Evolutionary conservation across 192 early-diverging fungal species (phyloP), one percentile per base, ranked within the genome.

Genomic region (Backusella morwellensis): DNA sequence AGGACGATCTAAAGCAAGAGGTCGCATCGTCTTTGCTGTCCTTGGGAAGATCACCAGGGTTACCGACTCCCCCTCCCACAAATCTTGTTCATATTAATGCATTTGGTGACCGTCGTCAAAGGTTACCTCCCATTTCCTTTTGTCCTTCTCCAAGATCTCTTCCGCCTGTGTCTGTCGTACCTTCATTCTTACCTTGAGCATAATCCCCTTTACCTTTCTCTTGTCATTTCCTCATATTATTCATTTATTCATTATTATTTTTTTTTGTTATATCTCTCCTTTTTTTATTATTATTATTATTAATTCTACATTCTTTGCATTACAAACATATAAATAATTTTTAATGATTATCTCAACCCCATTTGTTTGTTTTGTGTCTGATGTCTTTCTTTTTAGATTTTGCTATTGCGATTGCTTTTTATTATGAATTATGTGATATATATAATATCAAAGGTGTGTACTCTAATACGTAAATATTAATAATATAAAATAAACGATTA

Each of bases 21-120:
- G 73, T 78, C 0, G 77, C 72, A n/a, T 42, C 42, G 63, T 78
- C 72, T 38, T 73, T 78, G 1, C 34, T 78, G 36, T 78, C 77
- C 1, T 35, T 78, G 11, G 35, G 35, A 7, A 40, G n/a, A 26
- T 9, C 68, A 70, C 35, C 35, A 70, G 36, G 6, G 1, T 12
- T 23, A 23, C 9, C 9, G 23, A 70, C 19, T 40, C 68, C n/a
- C 26, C 68, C 38, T 70, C 68, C 68, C 23, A 19, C 35, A 38
- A 63, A 41, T 21, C 36, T 70, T 38, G 23, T 21, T 70, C 19
- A 70, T 41, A 23, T 41, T 23, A 36, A 70, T 63, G 56, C 12
- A 14, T 63, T 63, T 29, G 38, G 21, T 6, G 21, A 69, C n/a
- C 34, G 12, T 41, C 38, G n/a, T 8, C 38, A 40, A 38, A 35